Percentiles rank a stretch among this genome's conserved stretches.
Evolutionary conservation across 441 rosid genomes (phyloP).

Genomic region (Hypseocharis bilobata): DNA sequence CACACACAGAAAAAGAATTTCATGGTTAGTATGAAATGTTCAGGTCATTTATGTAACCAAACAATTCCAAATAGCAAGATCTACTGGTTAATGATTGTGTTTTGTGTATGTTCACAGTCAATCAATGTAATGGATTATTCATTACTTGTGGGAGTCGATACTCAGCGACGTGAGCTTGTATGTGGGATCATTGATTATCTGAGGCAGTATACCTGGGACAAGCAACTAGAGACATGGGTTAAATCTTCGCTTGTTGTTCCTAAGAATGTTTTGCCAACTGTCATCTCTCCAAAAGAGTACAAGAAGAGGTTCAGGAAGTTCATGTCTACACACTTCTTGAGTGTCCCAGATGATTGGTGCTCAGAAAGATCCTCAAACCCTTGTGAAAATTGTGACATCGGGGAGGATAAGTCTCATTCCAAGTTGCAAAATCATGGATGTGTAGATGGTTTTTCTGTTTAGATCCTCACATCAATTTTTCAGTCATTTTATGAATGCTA

Average conservation of each 20-base stretch:
- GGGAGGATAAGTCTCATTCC: constrained; percentile 18
- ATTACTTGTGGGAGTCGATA: constrained; percentile 77
- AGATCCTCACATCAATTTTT: no score
- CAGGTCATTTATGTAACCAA: no score
- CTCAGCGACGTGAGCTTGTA: constrained; percentile 57
- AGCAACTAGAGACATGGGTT: constrained; percentile 91
- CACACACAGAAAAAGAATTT: background rate
- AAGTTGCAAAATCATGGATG: constrained; percentile 16
- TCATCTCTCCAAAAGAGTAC: constrained; percentile 83
- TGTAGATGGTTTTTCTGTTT: constrained; percentile 5
- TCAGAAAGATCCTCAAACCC: constrained; percentile 30
- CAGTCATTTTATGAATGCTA: constrained; percentile 3
- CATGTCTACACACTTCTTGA: constrained; percentile 68
- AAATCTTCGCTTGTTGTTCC: constrained; percentile 83
- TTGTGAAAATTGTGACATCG: constrained; percentile 35
- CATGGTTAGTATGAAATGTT: no score
- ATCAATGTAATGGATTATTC: constrained; percentile 98
- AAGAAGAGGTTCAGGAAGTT: constrained; percentile 87
- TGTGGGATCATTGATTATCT: constrained; percentile 95
- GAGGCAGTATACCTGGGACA: constrained; percentile 96
- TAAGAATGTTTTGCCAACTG: constrained; percentile 67
- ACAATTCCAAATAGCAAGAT: background rate
- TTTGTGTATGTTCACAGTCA: constrained; percentile 38
- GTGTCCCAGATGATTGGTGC: constrained; percentile 92
- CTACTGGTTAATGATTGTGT: background rate